These are phyloP conservation scores for Oemleria cerasiformis DNA, from an alignment of 306 rosid genomes.

Conservation along the genomic window DNA sequence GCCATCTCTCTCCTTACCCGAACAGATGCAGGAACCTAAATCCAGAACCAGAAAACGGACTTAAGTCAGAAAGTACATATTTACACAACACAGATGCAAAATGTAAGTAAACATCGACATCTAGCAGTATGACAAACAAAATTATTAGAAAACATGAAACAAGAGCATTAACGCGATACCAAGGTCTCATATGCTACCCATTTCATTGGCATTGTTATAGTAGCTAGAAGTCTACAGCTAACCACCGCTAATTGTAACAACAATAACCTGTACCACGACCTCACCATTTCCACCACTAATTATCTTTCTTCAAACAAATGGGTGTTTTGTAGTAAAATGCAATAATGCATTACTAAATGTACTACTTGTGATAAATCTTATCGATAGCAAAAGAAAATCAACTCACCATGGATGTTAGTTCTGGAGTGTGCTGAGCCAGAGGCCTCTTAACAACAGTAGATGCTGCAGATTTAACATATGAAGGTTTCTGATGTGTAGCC, in stretches of 20 bases:
- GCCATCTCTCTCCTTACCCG: conserved; percentile 87
- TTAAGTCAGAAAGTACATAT: conserved; percentile 3
- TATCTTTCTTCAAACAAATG: not conserved
- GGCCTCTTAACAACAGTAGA: conserved; percentile 97
- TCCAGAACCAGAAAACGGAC: conserved; percentile 24
- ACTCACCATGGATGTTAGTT: conserved; percentile 94
- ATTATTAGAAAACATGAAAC: not conserved
- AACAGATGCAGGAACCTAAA: conserved; percentile 88
- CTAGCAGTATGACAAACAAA: not conserved
- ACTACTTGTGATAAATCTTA: not conserved
- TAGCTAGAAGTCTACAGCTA: not conserved
- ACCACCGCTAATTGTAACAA: not conserved
- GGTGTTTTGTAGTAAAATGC: conserved; percentile 1
- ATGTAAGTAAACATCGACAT: not conserved
- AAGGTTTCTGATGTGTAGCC: conserved; percentile 70
- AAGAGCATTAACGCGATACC: not conserved
- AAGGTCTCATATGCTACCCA: not conserved
- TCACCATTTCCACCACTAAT: not conserved
- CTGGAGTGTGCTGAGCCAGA: conserved; percentile 99
- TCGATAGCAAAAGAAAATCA: conserved; percentile 16
- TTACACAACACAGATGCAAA: not conserved
- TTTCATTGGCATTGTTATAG: not conserved
- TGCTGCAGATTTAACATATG: conserved; percentile 94
- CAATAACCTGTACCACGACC: not conserved
- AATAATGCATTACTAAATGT: not conserved